Evolutionary conservation across 805 yeast species (phyloP).

Genomic region (Candida glaebosa): DNA sequence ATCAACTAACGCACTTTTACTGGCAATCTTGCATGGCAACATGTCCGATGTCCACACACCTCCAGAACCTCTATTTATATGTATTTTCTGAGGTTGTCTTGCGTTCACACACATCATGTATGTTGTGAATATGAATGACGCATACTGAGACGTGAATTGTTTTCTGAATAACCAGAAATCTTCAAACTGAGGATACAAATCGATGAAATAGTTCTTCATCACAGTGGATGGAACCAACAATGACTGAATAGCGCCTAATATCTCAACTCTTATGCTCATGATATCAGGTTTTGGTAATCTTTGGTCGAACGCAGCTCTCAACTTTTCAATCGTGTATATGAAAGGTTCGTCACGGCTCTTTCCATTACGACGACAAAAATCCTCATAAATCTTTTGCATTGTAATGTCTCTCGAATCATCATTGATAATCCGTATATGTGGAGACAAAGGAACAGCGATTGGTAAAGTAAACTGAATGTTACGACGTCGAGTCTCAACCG

Average conservation of each 20-base stretch:
- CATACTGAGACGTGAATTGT: conserved; percentile 92
- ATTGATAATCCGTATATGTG: conserved; percentile 85
- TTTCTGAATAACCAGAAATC: conserved; percentile 97
- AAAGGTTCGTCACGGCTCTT: conserved; percentile 87
- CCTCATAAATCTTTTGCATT: conserved; percentile 83
- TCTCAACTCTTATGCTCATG: conserved; percentile 84
- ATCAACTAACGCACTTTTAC: conserved; percentile 46
- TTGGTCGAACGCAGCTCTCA: conserved; percentile 91
- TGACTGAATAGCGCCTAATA: conserved; percentile 84
- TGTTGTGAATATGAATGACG: conserved; percentile 87
- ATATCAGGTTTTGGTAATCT: conserved; percentile 91
- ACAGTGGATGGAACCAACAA: conserved; percentile 82
- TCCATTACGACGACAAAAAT: conserved; percentile 68
- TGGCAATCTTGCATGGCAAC: conserved; percentile 83
- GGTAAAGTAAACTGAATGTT: conserved; percentile 84
- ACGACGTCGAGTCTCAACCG: conserved; percentile 86
- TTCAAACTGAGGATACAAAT: conserved; percentile 70
- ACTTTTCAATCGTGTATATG: conserved; percentile 76
- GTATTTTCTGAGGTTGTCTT: conserved; percentile 91
- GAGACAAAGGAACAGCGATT: conserved; percentile 88
- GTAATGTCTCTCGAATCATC: conserved; percentile 77
- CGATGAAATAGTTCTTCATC: conserved; percentile 71
- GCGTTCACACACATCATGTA: conserved; percentile 91
- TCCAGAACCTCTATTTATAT: conserved; percentile 78
- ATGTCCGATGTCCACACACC: conserved; percentile 92